Percentiles rank a stretch among this genome's conserved stretches.
Conservation (phyloP, 1,139 yeast genomes). For the Zygosaccharomyces pseudobailii region DNA sequence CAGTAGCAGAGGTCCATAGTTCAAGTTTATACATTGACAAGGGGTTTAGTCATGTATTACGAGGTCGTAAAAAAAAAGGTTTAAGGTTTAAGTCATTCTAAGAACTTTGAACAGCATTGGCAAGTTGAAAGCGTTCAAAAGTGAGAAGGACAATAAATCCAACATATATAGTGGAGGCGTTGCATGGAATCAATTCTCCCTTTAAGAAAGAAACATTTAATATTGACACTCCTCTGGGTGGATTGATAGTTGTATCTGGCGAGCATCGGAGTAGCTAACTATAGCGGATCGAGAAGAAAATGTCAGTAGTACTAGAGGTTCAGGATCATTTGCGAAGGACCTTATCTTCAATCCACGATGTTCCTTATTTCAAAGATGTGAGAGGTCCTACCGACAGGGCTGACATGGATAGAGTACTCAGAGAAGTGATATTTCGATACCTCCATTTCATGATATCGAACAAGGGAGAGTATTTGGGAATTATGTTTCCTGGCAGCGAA, state of each 20-base stretch:
- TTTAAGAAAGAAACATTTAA: not conserved
- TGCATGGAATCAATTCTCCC: slow-evolving; percentile 4
- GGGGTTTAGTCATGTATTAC: not conserved
- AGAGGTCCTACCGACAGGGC: slow-evolving; percentile 29
- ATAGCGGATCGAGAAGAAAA: not conserved
- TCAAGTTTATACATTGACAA: not conserved
- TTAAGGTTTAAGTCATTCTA: not conserved
- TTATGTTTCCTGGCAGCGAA: slow-evolving; percentile 18
- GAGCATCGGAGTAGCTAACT: not conserved
- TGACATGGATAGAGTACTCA: slow-evolving; percentile 26
- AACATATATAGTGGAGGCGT: not conserved
- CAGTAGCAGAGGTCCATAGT: not conserved
- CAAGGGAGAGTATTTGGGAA: slow-evolving; percentile 21
- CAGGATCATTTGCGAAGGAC: slow-evolving; percentile 17
- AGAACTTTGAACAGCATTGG: not conserved
- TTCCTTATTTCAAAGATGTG: slow-evolving; percentile 18
- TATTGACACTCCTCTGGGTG: slow-evolving; percentile 2
- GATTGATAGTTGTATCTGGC: slow-evolving; percentile 2
- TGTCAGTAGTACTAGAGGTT: slow-evolving; percentile 7
- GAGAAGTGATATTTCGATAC: slow-evolving; percentile 24
- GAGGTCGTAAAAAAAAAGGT: slow-evolving; percentile 1
- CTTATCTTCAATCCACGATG: slow-evolving; percentile 22
- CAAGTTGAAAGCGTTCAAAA: not conserved
- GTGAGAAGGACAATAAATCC: not conserved
- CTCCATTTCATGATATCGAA: slow-evolving; percentile 24